Evolutionary conservation across 2,329 filamentous ascomycete species (phyloP).

Genomic region (Colletotrichum sp.): DNA sequence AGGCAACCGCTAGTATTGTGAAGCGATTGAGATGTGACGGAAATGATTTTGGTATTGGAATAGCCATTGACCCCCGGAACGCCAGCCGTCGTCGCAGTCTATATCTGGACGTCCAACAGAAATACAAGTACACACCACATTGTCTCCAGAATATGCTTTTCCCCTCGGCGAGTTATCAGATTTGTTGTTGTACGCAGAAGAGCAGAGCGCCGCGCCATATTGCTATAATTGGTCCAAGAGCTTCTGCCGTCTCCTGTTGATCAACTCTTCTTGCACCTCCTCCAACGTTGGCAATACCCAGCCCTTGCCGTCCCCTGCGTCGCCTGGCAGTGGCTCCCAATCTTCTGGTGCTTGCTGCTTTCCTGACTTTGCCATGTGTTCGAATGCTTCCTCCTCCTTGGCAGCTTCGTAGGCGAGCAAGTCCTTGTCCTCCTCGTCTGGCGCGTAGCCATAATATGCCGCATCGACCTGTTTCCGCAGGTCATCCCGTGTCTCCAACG

Average conservation of each 20-base stretch:
- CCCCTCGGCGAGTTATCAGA: not conserved
- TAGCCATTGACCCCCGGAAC: conserved; percentile 5
- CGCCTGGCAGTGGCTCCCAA: conserved; percentile 89
- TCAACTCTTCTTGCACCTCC: conserved; percentile 92
- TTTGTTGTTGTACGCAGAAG: not conserved
- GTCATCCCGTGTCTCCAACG: conserved; percentile 71
- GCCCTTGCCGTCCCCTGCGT: conserved; percentile 78
- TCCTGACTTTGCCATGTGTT: conserved; percentile 67
- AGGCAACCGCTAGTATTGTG: not conserved
- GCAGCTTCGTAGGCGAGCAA: conserved; percentile 80
- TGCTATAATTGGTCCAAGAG: conserved; percentile 78
- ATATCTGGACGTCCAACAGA: not conserved
- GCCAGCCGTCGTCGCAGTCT: conserved; percentile 11
- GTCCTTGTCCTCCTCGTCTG: conserved; percentile 87
- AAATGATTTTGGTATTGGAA: conserved; percentile 15
- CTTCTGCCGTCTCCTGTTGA: conserved; percentile 83
- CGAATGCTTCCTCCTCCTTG: conserved; percentile 83
- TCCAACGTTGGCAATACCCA: conserved; percentile 88
- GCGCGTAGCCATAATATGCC: conserved; percentile 93
- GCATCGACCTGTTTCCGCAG: conserved; percentile 83
- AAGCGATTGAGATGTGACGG: not conserved
- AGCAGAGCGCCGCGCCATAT: not conserved
- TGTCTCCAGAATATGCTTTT: not conserved
- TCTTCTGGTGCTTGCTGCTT: conserved; percentile 64
- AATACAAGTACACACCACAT: conserved; percentile 9